Evolutionary conservation across 805 yeast species (phyloP).

Genomic region (Metschnikowia cerradonensis): DNA sequence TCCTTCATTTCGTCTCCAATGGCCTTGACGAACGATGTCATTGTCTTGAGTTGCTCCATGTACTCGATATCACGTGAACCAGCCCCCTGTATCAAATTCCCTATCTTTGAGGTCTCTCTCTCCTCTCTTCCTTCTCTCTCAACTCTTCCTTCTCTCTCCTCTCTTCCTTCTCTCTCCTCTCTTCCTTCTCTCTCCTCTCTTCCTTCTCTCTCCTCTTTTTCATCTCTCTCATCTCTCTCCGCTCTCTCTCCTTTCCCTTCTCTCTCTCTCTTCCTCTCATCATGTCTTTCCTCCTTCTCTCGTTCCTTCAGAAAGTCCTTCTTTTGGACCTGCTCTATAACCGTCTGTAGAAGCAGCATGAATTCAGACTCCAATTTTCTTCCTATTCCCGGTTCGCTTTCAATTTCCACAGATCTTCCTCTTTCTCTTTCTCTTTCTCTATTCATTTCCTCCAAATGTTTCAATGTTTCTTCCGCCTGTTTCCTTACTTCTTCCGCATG

Average conservation of each 20-base stretch:
- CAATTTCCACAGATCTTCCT: background rate
- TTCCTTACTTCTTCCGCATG: no score
- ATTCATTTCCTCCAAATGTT: background rate
- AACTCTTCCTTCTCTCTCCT: background rate
- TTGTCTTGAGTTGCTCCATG: background rate
- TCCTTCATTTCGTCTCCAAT: constrained; percentile 5
- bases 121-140: background rate
- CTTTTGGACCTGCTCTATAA: background rate
- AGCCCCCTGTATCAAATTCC: background rate
- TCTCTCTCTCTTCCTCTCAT: background rate
- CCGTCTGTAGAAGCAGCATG: background rate
- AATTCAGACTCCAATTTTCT: background rate
- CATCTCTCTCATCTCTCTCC: no score
- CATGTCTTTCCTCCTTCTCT: background rate
- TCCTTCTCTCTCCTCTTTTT: no score
- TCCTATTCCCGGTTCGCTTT: background rate
- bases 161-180: background rate
- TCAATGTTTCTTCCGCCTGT: no score
- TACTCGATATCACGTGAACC: background rate
- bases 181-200: no score
- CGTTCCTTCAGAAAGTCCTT: background rate
- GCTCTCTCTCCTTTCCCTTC: no score
- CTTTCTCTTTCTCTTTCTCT: background rate
- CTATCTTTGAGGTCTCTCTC: background rate
- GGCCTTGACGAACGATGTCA: background rate